phyloP scores from a whole-genome alignment of 805 yeast genomes.

The Candida pseudofarinosa region DNA sequence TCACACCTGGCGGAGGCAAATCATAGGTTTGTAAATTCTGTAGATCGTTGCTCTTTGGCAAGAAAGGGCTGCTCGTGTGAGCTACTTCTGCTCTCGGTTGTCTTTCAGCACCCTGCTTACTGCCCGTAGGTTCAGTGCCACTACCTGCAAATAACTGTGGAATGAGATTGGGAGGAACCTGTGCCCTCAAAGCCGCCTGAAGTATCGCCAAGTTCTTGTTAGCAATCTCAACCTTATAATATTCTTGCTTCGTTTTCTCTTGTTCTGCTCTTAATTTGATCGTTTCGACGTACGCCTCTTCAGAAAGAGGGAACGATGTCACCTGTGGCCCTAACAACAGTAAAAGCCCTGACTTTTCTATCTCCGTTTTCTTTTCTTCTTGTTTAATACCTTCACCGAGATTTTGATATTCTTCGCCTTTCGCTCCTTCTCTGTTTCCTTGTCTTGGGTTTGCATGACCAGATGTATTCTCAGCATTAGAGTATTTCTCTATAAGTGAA shows the following conservation, averaged over 20 bases:
- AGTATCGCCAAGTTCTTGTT: slow-evolving; percentile 59
- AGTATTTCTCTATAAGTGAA: slow-evolving; percentile 33
- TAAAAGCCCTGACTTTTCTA: slow-evolving; percentile 17
- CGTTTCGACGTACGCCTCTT: slow-evolving; percentile 54
- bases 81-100: neutral
- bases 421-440: slow-evolving; percentile 1
- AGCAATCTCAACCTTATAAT: slow-evolving; percentile 60
- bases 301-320: slow-evolving; percentile 52
- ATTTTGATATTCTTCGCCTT: neutral
- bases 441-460: neutral
- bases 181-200: slow-evolving; percentile 54
- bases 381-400: slow-evolving; percentile 1
- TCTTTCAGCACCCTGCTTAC: neutral
- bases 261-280: slow-evolving; percentile 62
- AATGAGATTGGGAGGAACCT: slow-evolving; percentile 61
- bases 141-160: slow-evolving; percentile 52
- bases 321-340: slow-evolving; percentile 52
- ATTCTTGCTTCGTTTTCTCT: slow-evolving; percentile 80
- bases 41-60: slow-evolving; percentile 5
- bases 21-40: slow-evolving; percentile 9
- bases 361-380: neutral
- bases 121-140: slow-evolving; percentile 6
- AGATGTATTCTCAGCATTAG: slow-evolving; percentile 7
- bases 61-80: slow-evolving; percentile 8
- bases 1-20: slow-evolving; percentile 9